Evolutionary conservation across 1,284 basidiomycete genomes (phyloP).

Genomic region (Testicularia cyperi): DNA sequence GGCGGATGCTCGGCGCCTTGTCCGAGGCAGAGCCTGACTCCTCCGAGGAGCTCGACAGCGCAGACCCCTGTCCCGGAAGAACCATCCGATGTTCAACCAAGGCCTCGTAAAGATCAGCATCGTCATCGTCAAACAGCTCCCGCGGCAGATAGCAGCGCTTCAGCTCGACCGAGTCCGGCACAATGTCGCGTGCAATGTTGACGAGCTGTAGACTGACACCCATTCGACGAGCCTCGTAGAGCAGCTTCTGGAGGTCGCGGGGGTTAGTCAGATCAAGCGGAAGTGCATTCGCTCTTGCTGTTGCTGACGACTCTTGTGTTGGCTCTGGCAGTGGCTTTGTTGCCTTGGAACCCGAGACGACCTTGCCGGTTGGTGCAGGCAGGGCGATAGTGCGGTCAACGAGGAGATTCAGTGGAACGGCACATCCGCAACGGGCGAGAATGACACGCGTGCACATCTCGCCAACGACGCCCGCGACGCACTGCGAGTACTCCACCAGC

Average conservation of each 20-base stretch:
- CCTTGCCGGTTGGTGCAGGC: neutral
- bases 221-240: slow-evolving; percentile 48
- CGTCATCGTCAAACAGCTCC: slow-evolving; percentile 16
- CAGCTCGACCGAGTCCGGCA: slow-evolving; percentile 40
- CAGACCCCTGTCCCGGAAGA: too few relatives aligned
- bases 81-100: too few relatives aligned
- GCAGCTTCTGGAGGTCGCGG: slow-evolving; percentile 12
- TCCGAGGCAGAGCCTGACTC: too few relatives aligned
- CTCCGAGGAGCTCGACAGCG: too few relatives aligned
- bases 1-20: too few relatives aligned
- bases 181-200: slow-evolving; percentile 52
- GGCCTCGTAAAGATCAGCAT: too few relatives aligned
- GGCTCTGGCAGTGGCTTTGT: neutral
- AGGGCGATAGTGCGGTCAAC: slow-evolving; percentile 22
- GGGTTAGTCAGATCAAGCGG: slow-evolving; percentile 4
- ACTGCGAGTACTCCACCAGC: slow-evolving; percentile 49
- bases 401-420: slow-evolving; percentile 16
- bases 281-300: neutral
- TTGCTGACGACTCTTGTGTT: neutral
- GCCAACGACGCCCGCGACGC: slow-evolving; percentile 48
- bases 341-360: neutral
- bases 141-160: slow-evolving; percentile 45
- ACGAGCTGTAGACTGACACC: slow-evolving; percentile 53
- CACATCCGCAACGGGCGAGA: slow-evolving; percentile 28
- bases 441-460: slow-evolving; percentile 54